Conservation (phyloP, 140 eudicot species). For the Senecio squalidus region DNA sequence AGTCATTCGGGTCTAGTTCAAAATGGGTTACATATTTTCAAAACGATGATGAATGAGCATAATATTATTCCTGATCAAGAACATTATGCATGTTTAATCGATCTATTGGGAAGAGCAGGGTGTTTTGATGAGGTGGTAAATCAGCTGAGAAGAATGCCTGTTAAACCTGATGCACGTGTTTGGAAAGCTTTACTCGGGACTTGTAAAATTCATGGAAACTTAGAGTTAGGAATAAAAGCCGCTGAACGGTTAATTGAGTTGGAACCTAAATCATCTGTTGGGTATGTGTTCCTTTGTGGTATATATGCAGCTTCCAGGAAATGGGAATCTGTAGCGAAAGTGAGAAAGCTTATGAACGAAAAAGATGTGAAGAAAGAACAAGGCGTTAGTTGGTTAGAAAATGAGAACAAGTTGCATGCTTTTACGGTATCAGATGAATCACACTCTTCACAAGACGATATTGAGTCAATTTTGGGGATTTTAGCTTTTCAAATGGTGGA, state of each 20-base stretch:
- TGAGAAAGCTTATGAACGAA: constrained; percentile 46
- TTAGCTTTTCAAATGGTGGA: constrained; percentile 33
- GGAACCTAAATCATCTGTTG: constrained; percentile 56
- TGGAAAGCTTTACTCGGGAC: constrained; percentile 73
- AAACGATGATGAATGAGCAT: constrained; percentile 32
- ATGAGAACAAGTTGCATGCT: constrained; percentile 31
- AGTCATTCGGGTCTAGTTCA: constrained; percentile 68
- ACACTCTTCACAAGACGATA: constrained; percentile 22
- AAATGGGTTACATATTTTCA: constrained; percentile 44
- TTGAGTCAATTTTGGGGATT: constrained; percentile 34
- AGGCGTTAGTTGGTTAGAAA: constrained; percentile 67
- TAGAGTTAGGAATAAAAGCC: constrained; percentile 48
- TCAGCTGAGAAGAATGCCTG: constrained; percentile 41
- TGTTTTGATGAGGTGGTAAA: constrained; percentile 47
- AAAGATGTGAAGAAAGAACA: constrained; percentile 37
- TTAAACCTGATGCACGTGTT: constrained; percentile 39
- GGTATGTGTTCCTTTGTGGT: constrained; percentile 62
- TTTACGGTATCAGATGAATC: constrained; percentile 29
- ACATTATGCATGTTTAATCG: constrained; percentile 81
- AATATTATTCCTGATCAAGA: constrained; percentile 49
- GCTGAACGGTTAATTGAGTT: constrained; percentile 48
- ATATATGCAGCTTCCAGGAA: constrained; percentile 60
- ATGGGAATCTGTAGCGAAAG: constrained; percentile 54
- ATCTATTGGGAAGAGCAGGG: constrained; percentile 77
- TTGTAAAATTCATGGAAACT: constrained; percentile 62